Conservation (phyloP, 2,329 filamentous ascomycete species). For the Mycosphaerella sp. region DNA sequence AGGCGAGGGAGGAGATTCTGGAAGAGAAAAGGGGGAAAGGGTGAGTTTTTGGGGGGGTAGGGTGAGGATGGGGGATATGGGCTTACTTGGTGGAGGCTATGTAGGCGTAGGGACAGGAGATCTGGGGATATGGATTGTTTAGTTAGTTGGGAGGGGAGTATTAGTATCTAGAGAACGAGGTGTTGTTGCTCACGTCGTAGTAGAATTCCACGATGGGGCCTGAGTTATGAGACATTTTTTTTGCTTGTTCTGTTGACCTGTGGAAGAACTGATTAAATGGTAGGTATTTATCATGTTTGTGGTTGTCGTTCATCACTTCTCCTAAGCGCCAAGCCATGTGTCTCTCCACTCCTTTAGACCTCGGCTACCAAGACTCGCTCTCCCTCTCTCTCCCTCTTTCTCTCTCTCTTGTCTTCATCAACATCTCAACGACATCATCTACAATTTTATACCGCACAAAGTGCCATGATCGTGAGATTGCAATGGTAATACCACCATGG, state of each 20-base stretch:
- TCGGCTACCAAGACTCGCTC: slow-evolving; percentile 5
- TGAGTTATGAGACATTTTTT: background rate
- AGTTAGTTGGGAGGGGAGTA: background rate
- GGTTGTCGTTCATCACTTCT: background rate
- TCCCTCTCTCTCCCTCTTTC: background rate
- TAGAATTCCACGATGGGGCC: slow-evolving; percentile 19
- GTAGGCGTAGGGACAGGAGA: slow-evolving; percentile 23
- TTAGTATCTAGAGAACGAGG: background rate
- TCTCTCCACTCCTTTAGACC: background rate
- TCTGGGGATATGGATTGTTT: slow-evolving; percentile 3
- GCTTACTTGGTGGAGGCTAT: slow-evolving; percentile 22
- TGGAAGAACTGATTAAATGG: background rate
- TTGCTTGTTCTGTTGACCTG: background rate
- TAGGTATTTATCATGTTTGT: background rate
- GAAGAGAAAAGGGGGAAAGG: too few relatives aligned
- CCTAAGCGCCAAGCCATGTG: background rate
- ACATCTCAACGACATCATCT: background rate
- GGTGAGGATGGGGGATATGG: background rate
- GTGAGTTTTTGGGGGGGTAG: background rate
- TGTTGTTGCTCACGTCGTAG: slow-evolving; percentile 18
- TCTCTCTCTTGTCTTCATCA: background rate
- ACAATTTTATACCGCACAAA: background rate
- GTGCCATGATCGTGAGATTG: slow-evolving; percentile 8
- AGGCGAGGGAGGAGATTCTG: slow-evolving; percentile 20
- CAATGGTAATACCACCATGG: too few relatives aligned